phyloP scores from a whole-genome alignment of 495 filamentous ascomycete genomes.

The Aspergillus bridgeri region DNA sequence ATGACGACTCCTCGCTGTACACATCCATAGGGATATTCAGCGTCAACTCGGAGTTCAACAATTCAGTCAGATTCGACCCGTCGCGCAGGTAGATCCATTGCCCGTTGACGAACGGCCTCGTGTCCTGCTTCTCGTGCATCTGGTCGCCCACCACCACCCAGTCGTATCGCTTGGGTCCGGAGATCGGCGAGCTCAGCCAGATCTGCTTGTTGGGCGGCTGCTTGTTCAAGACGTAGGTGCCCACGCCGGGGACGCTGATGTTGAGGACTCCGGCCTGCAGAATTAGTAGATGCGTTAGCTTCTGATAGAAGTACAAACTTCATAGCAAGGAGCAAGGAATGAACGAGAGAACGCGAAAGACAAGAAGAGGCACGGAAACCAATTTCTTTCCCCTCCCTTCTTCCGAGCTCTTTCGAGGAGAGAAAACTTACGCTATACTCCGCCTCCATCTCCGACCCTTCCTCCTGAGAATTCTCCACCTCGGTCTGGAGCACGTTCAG shows the following conservation, averaged over 20 bases:
- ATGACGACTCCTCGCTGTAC: slow-evolving; percentile 25
- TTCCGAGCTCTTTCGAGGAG: not conserved
- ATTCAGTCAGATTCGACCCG: slow-evolving; percentile 64
- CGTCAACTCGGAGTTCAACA: slow-evolving; percentile 66
- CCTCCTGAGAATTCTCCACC: slow-evolving; percentile 46
- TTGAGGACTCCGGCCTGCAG: slow-evolving; percentile 78
- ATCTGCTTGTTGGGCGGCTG: slow-evolving; percentile 97
- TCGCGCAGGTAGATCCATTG: slow-evolving; percentile 88
- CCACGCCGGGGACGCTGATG: slow-evolving; percentile 59
- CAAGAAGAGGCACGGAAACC: not conserved
- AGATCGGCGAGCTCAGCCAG: slow-evolving; percentile 88
- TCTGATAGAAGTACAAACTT: not conserved
- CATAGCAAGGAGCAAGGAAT: not conserved
- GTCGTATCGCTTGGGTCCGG: slow-evolving; percentile 91
- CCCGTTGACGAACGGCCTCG: slow-evolving; percentile 43
- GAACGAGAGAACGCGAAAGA: not conserved
- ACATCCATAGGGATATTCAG: slow-evolving; percentile 41
- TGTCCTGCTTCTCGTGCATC: slow-evolving; percentile 72
- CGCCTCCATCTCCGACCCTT: slow-evolving; percentile 48
- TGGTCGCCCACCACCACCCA: slow-evolving; percentile 70
- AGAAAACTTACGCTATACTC: slow-evolving; percentile 51
- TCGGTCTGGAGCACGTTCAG: slow-evolving; percentile 44
- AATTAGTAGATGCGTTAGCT: not conserved
- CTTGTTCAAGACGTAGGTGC: slow-evolving; percentile 93
- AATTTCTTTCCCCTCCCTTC: not conserved